Percentiles rank a stretch among this genome's conserved stretches.
phyloP scores from a whole-genome alignment of 2,329 filamentous ascomycete species.

The Aschersonia sp. region DNA sequence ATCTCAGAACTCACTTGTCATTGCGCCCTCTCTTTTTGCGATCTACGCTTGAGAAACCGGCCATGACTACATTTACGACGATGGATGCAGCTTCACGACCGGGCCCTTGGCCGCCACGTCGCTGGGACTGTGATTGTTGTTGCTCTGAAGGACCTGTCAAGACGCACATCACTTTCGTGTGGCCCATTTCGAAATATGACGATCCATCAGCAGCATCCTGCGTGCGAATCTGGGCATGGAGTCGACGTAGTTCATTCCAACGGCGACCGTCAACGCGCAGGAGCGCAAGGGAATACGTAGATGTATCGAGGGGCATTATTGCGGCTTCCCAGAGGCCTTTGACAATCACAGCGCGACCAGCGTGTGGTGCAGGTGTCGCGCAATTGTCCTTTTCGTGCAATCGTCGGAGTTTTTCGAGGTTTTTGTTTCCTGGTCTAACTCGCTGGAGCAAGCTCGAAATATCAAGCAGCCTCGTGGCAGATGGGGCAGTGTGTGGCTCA shows the following conservation, averaged over 20 bases:
- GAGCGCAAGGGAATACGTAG: slow-evolving; percentile 76
- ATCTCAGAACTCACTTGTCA: slow-evolving; percentile 55
- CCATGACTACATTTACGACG: slow-evolving; percentile 68
- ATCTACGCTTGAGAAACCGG: slow-evolving; percentile 79
- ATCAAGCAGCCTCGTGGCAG: too few relatives aligned
- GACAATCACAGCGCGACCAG: too few relatives aligned
- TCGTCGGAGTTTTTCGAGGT: too few relatives aligned
- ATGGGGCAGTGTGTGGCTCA: too few relatives aligned
- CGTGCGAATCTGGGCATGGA: slow-evolving; percentile 80
- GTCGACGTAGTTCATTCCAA: slow-evolving; percentile 90
- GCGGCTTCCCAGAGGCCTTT: too few relatives aligned
- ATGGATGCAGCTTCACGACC: slow-evolving; percentile 41
- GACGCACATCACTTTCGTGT: slow-evolving; percentile 92
- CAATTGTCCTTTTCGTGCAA: too few relatives aligned
- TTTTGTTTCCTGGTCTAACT: too few relatives aligned
- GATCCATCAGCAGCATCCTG: slow-evolving; percentile 88
- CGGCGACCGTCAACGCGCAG: slow-evolving; percentile 71
- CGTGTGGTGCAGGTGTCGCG: too few relatives aligned
- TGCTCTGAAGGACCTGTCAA: slow-evolving; percentile 72
- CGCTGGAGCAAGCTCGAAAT: too few relatives aligned
- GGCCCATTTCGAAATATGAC: slow-evolving; percentile 90
- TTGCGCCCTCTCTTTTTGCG: slow-evolving; percentile 59
- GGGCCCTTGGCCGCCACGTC: slow-evolving; percentile 24
- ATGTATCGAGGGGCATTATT: slow-evolving; percentile 84
- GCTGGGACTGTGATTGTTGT: slow-evolving; percentile 37